These are phyloP conservation scores for Zygosaccharomyces bailii DNA, from an alignment of 805 yeast genomes.

Conservation along the genomic window DNA sequence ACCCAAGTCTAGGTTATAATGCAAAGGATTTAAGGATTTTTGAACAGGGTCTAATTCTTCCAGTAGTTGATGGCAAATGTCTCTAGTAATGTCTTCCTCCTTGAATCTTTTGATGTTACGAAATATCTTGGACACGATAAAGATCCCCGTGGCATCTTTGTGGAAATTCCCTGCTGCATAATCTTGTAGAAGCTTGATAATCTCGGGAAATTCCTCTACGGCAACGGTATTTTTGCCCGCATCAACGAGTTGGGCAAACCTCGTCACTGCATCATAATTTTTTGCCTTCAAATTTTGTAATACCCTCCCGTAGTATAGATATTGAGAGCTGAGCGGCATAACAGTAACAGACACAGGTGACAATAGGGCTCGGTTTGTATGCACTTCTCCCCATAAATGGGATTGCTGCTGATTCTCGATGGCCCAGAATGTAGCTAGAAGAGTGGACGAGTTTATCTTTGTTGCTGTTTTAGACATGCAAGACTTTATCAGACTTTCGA, in stretches of 20 bases:
- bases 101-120: slow-evolving; percentile 26
- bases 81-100: slow-evolving; percentile 47
- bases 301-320: slow-evolving; percentile 36
- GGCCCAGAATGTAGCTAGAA: slow-evolving; percentile 48
- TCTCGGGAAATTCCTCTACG: slow-evolving; percentile 30
- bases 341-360: slow-evolving; percentile 45
- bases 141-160: slow-evolving; percentile 45
- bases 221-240: slow-evolving; percentile 9
- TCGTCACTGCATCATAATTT: slow-evolving; percentile 20
- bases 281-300: slow-evolving; percentile 28
- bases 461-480: not conserved
- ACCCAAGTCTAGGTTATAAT: slow-evolving; percentile 46
- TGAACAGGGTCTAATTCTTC: slow-evolving; percentile 30
- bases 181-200: slow-evolving; percentile 48
- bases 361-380: slow-evolving; percentile 32
- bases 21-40: slow-evolving; percentile 45
- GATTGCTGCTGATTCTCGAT: slow-evolving; percentile 45
- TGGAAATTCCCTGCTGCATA: slow-evolving; percentile 53
- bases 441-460: slow-evolving; percentile 26
- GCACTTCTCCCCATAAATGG: slow-evolving; percentile 43
- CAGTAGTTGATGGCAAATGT: slow-evolving; percentile 52
- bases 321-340: slow-evolving; percentile 41
- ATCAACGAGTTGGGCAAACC: slow-evolving; percentile 29
- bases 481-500: slow-evolving; percentile 4
- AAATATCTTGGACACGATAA: slow-evolving; percentile 44